phyloP scores from a whole-genome alignment of 495 filamentous ascomycete genomes.

The Xylaria venustula region DNA sequence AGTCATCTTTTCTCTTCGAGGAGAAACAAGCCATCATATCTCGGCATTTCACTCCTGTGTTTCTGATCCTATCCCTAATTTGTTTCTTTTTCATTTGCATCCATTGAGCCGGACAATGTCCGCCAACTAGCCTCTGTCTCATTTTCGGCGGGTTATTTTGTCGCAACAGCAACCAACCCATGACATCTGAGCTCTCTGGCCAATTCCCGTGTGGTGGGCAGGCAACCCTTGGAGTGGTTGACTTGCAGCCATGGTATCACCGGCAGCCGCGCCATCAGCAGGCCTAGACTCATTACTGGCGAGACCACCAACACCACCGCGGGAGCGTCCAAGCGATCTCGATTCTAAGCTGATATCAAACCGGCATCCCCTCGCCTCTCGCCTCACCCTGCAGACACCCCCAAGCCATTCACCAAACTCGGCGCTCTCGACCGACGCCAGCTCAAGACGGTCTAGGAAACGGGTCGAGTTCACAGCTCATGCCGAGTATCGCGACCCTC shows the following conservation, averaged over 20 bases:
- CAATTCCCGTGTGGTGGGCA: slow-evolving; percentile 15
- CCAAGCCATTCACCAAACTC: slow-evolving; percentile 44
- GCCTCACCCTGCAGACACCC: slow-evolving; percentile 46
- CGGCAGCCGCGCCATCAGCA: slow-evolving; percentile 35
- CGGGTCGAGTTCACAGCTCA: slow-evolving; percentile 73
- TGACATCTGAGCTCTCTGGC: slow-evolving; percentile 16
- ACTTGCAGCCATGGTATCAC: slow-evolving; percentile 48
- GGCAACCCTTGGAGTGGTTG: slow-evolving; percentile 18
- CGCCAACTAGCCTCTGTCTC: neutral
- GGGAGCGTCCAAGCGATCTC: slow-evolving; percentile 43
- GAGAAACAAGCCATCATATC: neutral
- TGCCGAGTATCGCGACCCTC: slow-evolving; percentile 67
- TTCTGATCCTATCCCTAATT: neutral
- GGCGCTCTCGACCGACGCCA: slow-evolving; percentile 62
- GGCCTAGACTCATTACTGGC: slow-evolving; percentile 43
- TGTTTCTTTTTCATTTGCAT: neutral
- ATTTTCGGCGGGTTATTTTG: neutral
- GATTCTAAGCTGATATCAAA: slow-evolving; percentile 24
- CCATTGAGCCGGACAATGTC: neutral
- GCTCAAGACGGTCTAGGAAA: slow-evolving; percentile 57
- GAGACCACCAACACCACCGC: slow-evolving; percentile 56
- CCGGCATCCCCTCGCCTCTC: slow-evolving; percentile 30
- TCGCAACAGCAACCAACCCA: slow-evolving; percentile 3
- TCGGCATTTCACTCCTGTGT: neutral
- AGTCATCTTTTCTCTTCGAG: neutral